Evolutionary conservation across 2,329 filamentous ascomycete species (phyloP).

Genomic region (Thelonectria blattea): DNA sequence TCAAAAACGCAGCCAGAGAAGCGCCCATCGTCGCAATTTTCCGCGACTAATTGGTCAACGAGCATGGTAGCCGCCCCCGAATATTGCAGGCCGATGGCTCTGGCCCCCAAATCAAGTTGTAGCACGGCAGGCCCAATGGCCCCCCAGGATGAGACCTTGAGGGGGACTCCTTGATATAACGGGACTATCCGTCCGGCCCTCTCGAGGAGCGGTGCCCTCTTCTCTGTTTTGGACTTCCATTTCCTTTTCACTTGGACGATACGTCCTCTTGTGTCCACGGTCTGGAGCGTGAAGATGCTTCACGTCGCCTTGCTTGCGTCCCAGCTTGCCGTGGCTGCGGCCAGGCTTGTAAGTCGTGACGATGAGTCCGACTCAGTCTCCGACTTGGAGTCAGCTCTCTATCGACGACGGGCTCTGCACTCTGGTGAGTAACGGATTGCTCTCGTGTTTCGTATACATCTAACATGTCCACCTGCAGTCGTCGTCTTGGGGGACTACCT

Average conservation of each 20-base stretch:
- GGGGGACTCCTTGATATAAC: conserved; percentile 1
- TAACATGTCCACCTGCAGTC: neutral
- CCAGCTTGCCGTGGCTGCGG: neutral
- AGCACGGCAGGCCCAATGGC: neutral
- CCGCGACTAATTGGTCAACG: neutral
- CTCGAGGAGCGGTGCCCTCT: neutral
- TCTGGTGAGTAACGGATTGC: neutral
- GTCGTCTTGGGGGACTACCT: conserved; percentile 4
- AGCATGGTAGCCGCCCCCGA: neutral
- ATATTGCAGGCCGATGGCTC: too few relatives aligned
- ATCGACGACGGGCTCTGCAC: conserved; percentile 10
- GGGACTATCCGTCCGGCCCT: neutral
- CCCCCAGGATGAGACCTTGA: neutral
- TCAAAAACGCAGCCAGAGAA: neutral
- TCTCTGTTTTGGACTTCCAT: neutral
- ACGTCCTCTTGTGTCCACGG: neutral
- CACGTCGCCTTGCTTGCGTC: conserved; percentile 1
- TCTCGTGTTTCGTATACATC: neutral
- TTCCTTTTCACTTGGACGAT: neutral
- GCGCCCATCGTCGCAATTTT: neutral
- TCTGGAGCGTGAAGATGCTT: neutral
- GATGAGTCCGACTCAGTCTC: neutral
- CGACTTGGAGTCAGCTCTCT: neutral
- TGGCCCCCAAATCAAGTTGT: neutral
- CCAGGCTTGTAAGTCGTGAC: neutral